Conservation (phyloP, 2,329 filamentous ascomycete species). For the Colletotrichum destructivum region DNA sequence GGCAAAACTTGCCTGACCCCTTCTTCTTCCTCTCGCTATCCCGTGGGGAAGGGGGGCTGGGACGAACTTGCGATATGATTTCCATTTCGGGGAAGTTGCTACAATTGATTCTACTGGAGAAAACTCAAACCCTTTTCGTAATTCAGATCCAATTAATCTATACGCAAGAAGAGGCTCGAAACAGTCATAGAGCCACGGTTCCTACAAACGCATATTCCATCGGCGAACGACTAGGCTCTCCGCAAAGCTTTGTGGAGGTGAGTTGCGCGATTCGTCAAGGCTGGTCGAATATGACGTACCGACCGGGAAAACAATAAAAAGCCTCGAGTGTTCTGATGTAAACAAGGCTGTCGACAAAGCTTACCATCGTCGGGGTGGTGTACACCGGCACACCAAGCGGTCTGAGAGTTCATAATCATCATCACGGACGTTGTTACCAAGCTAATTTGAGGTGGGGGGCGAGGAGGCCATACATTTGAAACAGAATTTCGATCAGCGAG, state of each 20-base stretch:
- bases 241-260: neutral
- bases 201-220: neutral
- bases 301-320: neutral
- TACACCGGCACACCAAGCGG: neutral
- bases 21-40: neutral
- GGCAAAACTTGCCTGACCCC: neutral
- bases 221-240: neutral
- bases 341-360: neutral
- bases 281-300: neutral
- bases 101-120: neutral
- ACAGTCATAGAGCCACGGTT: neutral
- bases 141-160: neutral
- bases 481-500: neutral
- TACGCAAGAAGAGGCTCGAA: neutral
- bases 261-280: neutral
- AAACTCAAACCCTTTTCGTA: neutral
- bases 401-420: neutral
- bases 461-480: neutral
- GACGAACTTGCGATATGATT: conserved; percentile 4
- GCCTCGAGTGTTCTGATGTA: neutral
- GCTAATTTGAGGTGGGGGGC: neutral
- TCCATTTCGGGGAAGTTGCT: neutral
- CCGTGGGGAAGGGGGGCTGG: neutral
- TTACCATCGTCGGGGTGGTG: neutral
- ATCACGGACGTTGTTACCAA: neutral